Base-by-base conservation (phyloP, 768 basidiomycete species). In the Kwoniella bestiolae region DNA sequence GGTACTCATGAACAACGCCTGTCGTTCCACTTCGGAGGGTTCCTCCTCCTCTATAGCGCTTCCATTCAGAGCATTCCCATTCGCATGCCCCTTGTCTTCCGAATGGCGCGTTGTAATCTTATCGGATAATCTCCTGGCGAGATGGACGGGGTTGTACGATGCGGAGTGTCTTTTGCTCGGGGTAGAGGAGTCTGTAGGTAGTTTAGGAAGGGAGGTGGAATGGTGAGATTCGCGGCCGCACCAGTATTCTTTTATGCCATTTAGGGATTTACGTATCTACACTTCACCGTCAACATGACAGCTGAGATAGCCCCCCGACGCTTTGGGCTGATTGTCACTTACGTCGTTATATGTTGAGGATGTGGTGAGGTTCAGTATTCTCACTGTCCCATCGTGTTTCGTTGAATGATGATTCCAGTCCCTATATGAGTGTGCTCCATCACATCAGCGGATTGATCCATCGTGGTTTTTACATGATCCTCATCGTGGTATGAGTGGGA, bases 201-300 rank as follows among this genome's bases (percentile, higher is more conserved):
- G 32, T 31, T 51, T 60, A 29, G 28, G 34, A 5, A 28, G 5
- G 34, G n/a, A n/a, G 7, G 56, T 8, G 26, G 66, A 29, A 49
- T 57, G 74, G 16, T 29, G 49, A 6, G 74, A 76, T 53, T 41
- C 44, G 16, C 74, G 52, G 12, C 69, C 74, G 34, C 74, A 76
- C 74, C 74, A 76, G 59, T 71, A 73, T 14, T 73, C 74, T 47
- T 69, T 66, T 29, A 76, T 51, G 9, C 68, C 68, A 6, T 65
- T 65, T 4, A 76, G 57, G 9, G 49, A 38, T 63, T 53, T 46
- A 41, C 61, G 41, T 35, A 63, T 63, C 52, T 45, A 34, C 14
- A 9, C 8, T 25, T 29, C 25, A 8, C n/a, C 18, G 56, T 57
- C 6, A 34, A 57, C 56, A 57, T 34, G 31, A 14, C 56, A 57